Conservation (phyloP, 257 asterid species). For the Jacaranda mimosifolia region DNA sequence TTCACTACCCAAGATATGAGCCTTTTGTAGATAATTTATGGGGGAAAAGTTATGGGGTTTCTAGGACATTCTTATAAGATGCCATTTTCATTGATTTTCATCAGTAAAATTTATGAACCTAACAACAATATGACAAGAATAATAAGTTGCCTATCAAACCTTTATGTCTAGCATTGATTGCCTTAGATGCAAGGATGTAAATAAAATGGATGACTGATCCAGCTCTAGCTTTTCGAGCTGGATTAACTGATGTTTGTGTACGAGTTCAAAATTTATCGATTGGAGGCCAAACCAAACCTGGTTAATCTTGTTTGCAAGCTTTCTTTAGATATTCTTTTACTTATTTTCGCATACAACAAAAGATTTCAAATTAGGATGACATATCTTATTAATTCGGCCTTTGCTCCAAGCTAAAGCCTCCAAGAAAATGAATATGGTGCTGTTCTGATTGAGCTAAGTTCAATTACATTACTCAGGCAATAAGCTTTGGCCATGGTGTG, state of each 20-base stretch:
- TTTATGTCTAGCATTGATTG: conserved; percentile 10
- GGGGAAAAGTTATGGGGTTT: not conserved
- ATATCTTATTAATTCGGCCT: not conserved
- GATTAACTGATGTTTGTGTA: not conserved
- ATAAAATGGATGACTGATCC: not conserved
- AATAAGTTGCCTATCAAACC: not conserved
- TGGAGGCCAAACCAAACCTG: not conserved
- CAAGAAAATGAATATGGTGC: not conserved
- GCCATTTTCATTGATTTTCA: not conserved
- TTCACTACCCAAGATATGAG: not conserved
- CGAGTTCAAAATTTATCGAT: not conserved
- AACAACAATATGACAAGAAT: not conserved
- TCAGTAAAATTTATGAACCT: not conserved
- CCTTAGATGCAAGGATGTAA: not conserved
- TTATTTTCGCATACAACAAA: not conserved
- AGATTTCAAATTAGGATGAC: not conserved
- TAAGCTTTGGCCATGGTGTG: too few relatives aligned
- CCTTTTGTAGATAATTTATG: not conserved
- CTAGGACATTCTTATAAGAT: not conserved
- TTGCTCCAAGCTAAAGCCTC: not conserved
- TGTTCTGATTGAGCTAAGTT: not conserved
- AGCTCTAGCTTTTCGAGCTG: not conserved
- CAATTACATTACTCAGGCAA: not conserved
- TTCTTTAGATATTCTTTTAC: not conserved
- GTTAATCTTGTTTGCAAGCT: not conserved